Percentiles rank a stretch among this genome's conserved stretches.
Evolutionary conservation across 1,139 yeast genomes (phyloP).

Genomic region (Wickerhamomyces sp.): DNA sequence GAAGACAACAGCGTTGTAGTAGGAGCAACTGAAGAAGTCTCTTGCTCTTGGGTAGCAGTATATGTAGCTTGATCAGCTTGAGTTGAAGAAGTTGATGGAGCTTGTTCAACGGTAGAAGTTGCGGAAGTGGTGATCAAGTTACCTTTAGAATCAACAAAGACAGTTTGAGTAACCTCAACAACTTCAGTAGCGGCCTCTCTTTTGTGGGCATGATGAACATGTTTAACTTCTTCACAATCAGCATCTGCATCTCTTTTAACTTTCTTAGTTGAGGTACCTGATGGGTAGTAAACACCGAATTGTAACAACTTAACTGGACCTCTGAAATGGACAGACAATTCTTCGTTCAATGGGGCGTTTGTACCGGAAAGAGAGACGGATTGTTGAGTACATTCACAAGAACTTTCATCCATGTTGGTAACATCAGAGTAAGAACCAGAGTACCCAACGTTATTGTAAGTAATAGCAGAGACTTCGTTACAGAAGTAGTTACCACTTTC

Average conservation of each 20-base stretch:
- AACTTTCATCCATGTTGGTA: slow-evolving; percentile 57
- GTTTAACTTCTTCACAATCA: slow-evolving; percentile 35
- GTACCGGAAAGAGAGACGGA: slow-evolving; percentile 61
- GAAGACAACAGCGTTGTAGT: slow-evolving; percentile 1
- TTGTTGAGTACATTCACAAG: slow-evolving; percentile 56
- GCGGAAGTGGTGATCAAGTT: slow-evolving; percentile 34
- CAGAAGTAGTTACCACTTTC: slow-evolving; percentile 82
- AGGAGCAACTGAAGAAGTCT: slow-evolving; percentile 9
- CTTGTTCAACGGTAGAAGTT: slow-evolving; percentile 24
- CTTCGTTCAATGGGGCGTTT: slow-evolving; percentile 82
- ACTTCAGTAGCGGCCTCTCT: slow-evolving; percentile 61
- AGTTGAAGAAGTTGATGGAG: slow-evolving; percentile 17
- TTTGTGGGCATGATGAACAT: slow-evolving; percentile 51
- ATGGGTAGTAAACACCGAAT: slow-evolving; percentile 70
- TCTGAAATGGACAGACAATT: slow-evolving; percentile 87
- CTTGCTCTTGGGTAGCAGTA: slow-evolving; percentile 14
- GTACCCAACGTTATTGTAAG: slow-evolving; percentile 70
- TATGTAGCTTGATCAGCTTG: slow-evolving; percentile 24
- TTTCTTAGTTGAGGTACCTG: slow-evolving; percentile 28
- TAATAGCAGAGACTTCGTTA: slow-evolving; percentile 58
- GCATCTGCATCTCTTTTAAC: slow-evolving; percentile 34
- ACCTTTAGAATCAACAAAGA: slow-evolving; percentile 56
- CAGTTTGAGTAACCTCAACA: slow-evolving; percentile 73
- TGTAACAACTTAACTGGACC: slow-evolving; percentile 80
- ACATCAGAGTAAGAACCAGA: slow-evolving; percentile 76